phyloP scores from a whole-genome alignment of 805 yeast genomes.

The Phaffomyces opuntiae region DNA sequence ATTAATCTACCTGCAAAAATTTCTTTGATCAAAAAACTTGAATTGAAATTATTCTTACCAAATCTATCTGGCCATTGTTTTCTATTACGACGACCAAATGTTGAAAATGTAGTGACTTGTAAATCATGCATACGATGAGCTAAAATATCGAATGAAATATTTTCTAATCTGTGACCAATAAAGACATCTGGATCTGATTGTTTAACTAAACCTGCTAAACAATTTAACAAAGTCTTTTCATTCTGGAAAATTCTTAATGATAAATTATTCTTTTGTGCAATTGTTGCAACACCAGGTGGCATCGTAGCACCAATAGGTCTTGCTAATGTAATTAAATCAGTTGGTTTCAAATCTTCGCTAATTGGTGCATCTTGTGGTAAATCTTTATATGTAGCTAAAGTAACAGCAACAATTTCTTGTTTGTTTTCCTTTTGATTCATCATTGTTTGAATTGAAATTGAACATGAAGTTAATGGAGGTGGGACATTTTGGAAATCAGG shows the following conservation, averaged over 20 bases:
- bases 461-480: conserved; percentile 68
- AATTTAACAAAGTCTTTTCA: conserved; percentile 68
- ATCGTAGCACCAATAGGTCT: conserved; percentile 69
- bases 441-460: conserved; percentile 73
- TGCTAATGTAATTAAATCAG: conserved; percentile 60
- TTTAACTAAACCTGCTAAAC: conserved; percentile 65
- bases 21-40: conserved; percentile 54
- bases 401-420: conserved; percentile 83
- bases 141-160: conserved; percentile 68
- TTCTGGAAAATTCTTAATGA: conserved; percentile 54
- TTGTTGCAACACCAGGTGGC: conserved; percentile 69
- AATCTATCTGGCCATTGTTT: conserved; percentile 72
- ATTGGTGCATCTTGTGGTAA: conserved; percentile 72
- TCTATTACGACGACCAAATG: conserved; percentile 76
- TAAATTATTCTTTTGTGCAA: conserved; percentile 49
- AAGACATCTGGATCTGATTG: conserved; percentile 84
- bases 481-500: conserved; percentile 32
- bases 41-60: conserved; percentile 44
- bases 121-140: conserved; percentile 75
- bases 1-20: conserved; percentile 78
- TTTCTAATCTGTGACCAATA: conserved; percentile 81
- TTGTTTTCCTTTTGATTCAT: conserved; percentile 67
- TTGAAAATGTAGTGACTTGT: conserved; percentile 68
- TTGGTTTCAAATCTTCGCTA: conserved; percentile 52
- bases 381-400: conserved; percentile 63